A percentile compares a stretch with the other conserved stretches of the same genome.
Evolutionary conservation across 2,329 filamentous ascomycete genomes (phyloP).

Genomic region (Pezicula radicicola): DNA sequence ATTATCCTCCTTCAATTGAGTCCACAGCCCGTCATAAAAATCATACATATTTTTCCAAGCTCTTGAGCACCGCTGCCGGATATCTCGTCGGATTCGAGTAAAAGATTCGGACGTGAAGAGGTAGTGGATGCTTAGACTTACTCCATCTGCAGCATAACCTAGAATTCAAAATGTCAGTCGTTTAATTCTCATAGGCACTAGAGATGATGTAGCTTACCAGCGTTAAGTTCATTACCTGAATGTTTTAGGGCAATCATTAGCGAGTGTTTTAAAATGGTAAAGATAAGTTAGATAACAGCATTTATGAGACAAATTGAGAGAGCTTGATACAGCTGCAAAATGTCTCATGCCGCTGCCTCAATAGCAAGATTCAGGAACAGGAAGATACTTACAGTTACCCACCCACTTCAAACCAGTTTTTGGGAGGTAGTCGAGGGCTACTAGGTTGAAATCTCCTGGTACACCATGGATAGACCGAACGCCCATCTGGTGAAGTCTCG

Average conservation of each 20-base stretch:
- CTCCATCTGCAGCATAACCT: conserved; percentile 76
- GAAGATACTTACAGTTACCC: conserved; percentile 40
- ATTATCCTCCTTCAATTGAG: too few relatives aligned
- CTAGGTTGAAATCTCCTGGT: conserved; percentile 73
- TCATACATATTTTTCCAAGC: not conserved
- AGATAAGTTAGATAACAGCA: too few relatives aligned
- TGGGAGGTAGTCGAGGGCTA: conserved; percentile 63
- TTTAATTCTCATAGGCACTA: not conserved
- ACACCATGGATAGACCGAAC: conserved; percentile 65
- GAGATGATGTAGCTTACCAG: conserved; percentile 43
- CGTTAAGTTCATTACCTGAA: conserved; percentile 67
- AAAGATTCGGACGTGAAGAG: not conserved
- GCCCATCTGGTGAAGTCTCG: conserved; percentile 59
- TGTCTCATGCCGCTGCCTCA: too few relatives aligned
- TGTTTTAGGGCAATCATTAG: too few relatives aligned
- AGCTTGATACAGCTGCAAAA: too few relatives aligned
- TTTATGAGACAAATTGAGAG: too few relatives aligned
- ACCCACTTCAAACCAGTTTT: conserved; percentile 60
- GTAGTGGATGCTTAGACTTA: not conserved
- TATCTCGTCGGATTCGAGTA: not conserved
- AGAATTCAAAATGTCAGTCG: conserved; percentile 4
- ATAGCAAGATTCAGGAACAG: too few relatives aligned
- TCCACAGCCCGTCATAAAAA: too few relatives aligned
- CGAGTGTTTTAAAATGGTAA: too few relatives aligned
- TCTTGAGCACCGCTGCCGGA: not conserved